phyloP scores from a whole-genome alignment of 2,329 filamentous ascomycete genomes.

The Neocucurbitaria cava region DNA sequence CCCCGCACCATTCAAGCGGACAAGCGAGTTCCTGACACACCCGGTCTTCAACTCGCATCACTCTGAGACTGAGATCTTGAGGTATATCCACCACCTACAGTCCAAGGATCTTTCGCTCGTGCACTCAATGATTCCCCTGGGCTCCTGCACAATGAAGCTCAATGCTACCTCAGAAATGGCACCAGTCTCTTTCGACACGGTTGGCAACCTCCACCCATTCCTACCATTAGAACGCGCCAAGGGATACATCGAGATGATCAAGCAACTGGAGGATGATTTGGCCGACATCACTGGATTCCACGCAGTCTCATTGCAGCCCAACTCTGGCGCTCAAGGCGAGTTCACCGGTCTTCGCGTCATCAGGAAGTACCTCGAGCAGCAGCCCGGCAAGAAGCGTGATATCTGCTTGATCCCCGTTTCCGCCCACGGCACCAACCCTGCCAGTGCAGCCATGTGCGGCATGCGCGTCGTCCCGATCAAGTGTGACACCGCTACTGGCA shows the following conservation, averaged over 20 bases:
- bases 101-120: slow-evolving; percentile 93
- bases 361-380: slow-evolving; percentile 78
- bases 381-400: slow-evolving; percentile 74
- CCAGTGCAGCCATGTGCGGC: slow-evolving; percentile 92
- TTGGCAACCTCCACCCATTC: slow-evolving; percentile 83
- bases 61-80: slow-evolving; percentile 91
- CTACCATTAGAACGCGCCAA: slow-evolving; percentile 67
- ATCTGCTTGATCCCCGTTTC: slow-evolving; percentile 95
- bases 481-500: slow-evolving; percentile 85
- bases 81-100: slow-evolving; percentile 91
- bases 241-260: slow-evolving; percentile 75
- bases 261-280: slow-evolving; percentile 76
- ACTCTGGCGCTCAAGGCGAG: slow-evolving; percentile 95
- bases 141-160: slow-evolving; percentile 98
- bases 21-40: slow-evolving; percentile 80
- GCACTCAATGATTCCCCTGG: slow-evolving; percentile 97
- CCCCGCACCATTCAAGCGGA: slow-evolving; percentile 67
- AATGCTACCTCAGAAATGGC: slow-evolving; percentile 95
- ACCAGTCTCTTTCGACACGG: slow-evolving; percentile 77
- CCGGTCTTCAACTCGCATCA: slow-evolving; percentile 95
- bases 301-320: slow-evolving; percentile 88
- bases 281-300: slow-evolving; percentile 88
- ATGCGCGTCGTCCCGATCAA: slow-evolving; percentile 94
- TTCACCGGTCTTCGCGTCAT: slow-evolving; percentile 91
- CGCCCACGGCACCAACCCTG: slow-evolving; percentile 94